These are phyloP conservation scores for Pelargonium exstipulatum DNA, from an alignment of 441 rosid species.

Conservation along the genomic window DNA sequence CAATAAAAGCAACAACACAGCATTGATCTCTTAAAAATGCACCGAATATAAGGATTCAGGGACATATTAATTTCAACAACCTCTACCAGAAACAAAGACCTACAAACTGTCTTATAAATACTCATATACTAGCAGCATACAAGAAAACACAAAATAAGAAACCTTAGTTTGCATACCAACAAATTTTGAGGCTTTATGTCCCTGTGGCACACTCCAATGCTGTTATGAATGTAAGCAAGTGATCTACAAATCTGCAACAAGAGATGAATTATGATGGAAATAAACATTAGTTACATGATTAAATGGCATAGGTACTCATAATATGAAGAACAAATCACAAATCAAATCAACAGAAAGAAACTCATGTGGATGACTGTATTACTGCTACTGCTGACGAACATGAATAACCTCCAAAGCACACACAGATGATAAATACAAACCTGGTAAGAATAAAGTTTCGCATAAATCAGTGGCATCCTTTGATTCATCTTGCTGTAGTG, in stretches of 20 bases:
- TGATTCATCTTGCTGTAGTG: conserved; percentile 62
- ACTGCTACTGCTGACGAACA: neutral
- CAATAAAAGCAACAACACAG: too few species aligned
- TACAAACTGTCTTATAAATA: too few species aligned
- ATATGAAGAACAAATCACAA: neutral
- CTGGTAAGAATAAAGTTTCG: conserved; percentile 66
- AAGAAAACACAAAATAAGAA: neutral
- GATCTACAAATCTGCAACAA: conserved; percentile 42
- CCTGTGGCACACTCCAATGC: conserved; percentile 44
- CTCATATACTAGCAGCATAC: too few species aligned
- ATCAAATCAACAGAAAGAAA: neutral
- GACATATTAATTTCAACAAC: too few species aligned
- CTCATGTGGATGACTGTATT: neutral
- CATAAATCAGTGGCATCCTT: conserved; percentile 60
- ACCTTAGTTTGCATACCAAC: conserved; percentile 26
- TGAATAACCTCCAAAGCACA: neutral
- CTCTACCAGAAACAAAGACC: too few species aligned
- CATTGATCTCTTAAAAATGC: too few species aligned
- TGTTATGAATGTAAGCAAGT: conserved; percentile 44
- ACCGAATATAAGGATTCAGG: too few species aligned
- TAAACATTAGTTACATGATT: neutral
- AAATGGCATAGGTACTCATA: neutral
- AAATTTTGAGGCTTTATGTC: conserved; percentile 50
- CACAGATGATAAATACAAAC: conserved; percentile 22
- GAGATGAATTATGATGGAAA: neutral